A percentile compares a stretch with the other conserved stretches of the same genome.
Evolutionary conservation across 495 filamentous ascomycete species (phyloP).

Genomic region (Beverwykella pulmonaria): DNA sequence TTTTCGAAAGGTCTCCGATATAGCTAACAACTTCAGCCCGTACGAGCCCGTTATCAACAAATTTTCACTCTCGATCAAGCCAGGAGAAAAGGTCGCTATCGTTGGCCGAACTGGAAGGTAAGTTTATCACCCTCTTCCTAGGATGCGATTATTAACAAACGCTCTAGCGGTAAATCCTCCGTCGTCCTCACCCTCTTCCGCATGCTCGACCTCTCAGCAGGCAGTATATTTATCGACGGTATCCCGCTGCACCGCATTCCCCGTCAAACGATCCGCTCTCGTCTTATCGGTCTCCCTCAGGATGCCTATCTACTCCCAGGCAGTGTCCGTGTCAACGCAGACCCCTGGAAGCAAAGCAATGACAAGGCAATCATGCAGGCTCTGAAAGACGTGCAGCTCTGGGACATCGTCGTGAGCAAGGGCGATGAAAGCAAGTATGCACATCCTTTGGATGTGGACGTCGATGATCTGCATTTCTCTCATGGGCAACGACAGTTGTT

Average conservation of each 20-base stretch:
- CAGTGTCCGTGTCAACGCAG: constrained; percentile 42
- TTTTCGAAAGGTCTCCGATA: too few relatives aligned
- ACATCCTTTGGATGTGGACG: constrained; percentile 51
- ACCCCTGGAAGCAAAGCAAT: constrained; percentile 32
- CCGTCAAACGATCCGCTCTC: constrained; percentile 52
- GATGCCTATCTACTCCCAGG: constrained; percentile 59
- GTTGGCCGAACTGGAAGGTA: constrained; percentile 39
- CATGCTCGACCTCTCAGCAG: constrained; percentile 52
- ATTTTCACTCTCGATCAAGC: constrained; percentile 54
- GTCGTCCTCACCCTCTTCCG: constrained; percentile 58
- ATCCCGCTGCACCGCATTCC: constrained; percentile 53
- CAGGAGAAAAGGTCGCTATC: constrained; percentile 63
- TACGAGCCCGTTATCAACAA: constrained; percentile 51
- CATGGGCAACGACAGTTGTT: constrained; percentile 68
- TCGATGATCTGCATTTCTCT: constrained; percentile 57
- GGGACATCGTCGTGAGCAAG: constrained; percentile 46
- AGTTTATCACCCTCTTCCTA: neutral
- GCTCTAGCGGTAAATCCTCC: constrained; percentile 53
- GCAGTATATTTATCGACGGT: constrained; percentile 54
- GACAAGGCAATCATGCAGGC: constrained; percentile 40
- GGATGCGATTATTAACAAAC: neutral
- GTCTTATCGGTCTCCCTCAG: constrained; percentile 59
- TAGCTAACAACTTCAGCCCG: neutral
- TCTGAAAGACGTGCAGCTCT: constrained; percentile 39
- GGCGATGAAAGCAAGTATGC: constrained; percentile 30